Base-by-base conservation (phyloP, 2,329 filamentous ascomycete genomes). In the Ophiostoma australiae region DNA sequence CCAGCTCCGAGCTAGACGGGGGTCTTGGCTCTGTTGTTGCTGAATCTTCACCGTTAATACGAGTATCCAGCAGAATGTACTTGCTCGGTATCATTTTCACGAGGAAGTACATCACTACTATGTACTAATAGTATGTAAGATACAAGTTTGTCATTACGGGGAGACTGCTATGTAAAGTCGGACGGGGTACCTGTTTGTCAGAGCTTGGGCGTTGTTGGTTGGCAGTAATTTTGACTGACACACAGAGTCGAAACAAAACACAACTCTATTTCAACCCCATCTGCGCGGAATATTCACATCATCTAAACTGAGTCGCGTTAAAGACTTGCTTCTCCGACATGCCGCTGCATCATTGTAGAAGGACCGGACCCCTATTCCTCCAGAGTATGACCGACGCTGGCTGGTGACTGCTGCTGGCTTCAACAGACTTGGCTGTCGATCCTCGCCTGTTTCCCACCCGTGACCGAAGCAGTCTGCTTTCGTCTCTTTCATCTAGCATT, bases 21-120 rank as follows among this genome's bases (percentile, higher is more conserved):
- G 5, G 4, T 8, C 15, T 33, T 63, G 58, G 27, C 27, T 63
- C 44, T 33, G 11, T 20, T 33, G 27, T 33, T 58, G 23, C 52
- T 58, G 52, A 31, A 31, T 58, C 52, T 58, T 58, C 52, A 58
- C 52, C 52, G 52, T 58, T 58, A 8, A 58, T 58, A 31, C 52
- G 52, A 58, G 23, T 27, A 58, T 58, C 17, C 52, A 27, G 23
- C 44, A n/a, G 44, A 20, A 48, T 20, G 20, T 31, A 31, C 27
- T 31, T 31, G 27, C 27, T 31, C 1, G 27, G 27, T 31, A 31
- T 31, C 27, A 31, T 31, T 31, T 31, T 31, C 27, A 31, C 27
- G 27, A 31, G 27, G 27, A 31, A 31, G 27, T 31, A 48, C 1
- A 48, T 3, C 15, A 48, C 10, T 17, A 48, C 6, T n/a, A n/a